Conservation (phyloP, 2,329 filamentous ascomycete genomes). For the Xylariaceae sp. region DNA sequence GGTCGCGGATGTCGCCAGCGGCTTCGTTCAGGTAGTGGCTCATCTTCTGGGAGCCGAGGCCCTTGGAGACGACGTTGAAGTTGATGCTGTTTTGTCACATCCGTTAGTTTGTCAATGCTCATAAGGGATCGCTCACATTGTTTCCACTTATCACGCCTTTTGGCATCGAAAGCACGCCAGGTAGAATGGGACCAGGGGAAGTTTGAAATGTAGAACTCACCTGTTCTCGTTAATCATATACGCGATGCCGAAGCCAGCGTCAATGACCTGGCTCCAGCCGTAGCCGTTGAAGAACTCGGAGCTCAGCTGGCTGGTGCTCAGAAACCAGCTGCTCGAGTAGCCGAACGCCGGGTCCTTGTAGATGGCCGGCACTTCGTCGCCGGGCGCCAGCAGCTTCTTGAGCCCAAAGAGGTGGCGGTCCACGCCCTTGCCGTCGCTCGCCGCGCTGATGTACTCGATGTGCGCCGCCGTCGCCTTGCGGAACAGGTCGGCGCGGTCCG, state of each 20-base stretch:
- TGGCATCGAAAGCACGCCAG: too few relatives aligned
- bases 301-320: constrained; percentile 85
- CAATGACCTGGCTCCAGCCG: constrained; percentile 96
- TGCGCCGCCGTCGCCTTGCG: constrained; percentile 77
- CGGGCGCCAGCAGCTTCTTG: constrained; percentile 80
- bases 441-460: constrained; percentile 83
- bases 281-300: constrained; percentile 99
- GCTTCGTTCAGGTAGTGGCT: constrained; percentile 59
- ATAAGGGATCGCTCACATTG: neutral
- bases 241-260: constrained; percentile 92
- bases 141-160: too few relatives aligned
- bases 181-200: too few relatives aligned
- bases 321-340: constrained; percentile 85
- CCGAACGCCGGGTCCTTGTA: constrained; percentile 81
- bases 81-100: constrained; percentile 74
- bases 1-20: constrained; percentile 80
- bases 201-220: constrained; percentile 44
- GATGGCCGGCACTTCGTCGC: constrained; percentile 75
- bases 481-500: constrained; percentile 70
- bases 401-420: constrained; percentile 96
- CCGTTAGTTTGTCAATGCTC: neutral
- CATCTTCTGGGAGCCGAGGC: constrained; percentile 55
- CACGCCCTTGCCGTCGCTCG: constrained; percentile 87
- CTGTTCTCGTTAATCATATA: constrained; percentile 99
- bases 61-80: constrained; percentile 96